Evolutionary conservation across 345 rosid genomes (phyloP), one percentile per base, ranked within the genome.

Genomic region (Lumnitzera littorea): DNA sequence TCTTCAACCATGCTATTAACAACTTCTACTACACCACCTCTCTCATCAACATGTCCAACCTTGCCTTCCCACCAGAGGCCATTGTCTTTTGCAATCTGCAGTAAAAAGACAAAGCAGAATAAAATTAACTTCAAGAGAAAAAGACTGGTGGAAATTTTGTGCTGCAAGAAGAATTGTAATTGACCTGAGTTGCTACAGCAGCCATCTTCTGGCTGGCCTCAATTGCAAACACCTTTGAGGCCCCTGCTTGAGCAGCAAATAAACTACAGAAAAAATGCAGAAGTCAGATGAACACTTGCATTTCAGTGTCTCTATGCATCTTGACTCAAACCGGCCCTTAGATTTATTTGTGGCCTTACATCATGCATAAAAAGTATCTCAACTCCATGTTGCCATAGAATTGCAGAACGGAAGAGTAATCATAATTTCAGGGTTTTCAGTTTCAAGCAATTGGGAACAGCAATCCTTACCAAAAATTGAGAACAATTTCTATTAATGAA

Each of bases 181-280:
- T n/a, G 13, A 90, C 99, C 86, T 80, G 91, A 31, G 86, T 83
- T 63, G 99, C 97, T 50, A 90, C 91, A 53, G 82, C 80, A 53
- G 99, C 84, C 99, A 94, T 90, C 81, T 90, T 94, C 65, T 88
- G 79, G 46, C 97, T 94, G 60, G 99, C 97, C 80, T 94, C 99
- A 47, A 94, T 77, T 62, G 95, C 84, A 76, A 90, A 72, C 53
- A 94, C 97, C 78, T 89, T 84, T 55, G 92, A 84, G 51, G 99
- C 99, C 69, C 97, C 97, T 50, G 84, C 97, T 79, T 79, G 76
- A 62, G 96, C 91, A 41, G 97, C 91, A 86, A 94, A 90, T 55
- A 94, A 89, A 72, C 99, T 94, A 61, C 27, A 53, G 68, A 53
- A 63, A 63, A 58, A 24, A 73, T 13, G 15, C 50, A 46, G 41